A percentile compares a stretch with the other conserved stretches of the same genome.
Evolutionary conservation across 2,329 filamentous ascomycete species (phyloP).

Genomic region (Grosmannia huntii): DNA sequence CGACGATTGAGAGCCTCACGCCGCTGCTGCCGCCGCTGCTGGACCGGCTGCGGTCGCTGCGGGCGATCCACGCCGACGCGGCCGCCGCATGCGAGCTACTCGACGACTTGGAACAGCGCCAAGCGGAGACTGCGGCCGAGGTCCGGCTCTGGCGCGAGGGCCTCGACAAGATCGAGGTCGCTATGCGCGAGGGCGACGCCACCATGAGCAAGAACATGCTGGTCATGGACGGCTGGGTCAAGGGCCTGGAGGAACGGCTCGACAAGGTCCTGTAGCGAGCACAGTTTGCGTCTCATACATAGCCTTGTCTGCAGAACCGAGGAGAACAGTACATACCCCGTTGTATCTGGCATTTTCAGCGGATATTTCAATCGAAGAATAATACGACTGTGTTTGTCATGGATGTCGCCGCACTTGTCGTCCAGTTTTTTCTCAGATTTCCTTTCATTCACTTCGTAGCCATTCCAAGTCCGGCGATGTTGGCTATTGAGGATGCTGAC

Average conservation of each 20-base stretch:
- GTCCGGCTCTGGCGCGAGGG: constrained; percentile 78
- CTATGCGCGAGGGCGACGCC: constrained; percentile 56
- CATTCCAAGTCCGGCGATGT: too few relatives aligned
- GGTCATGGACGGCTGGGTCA: constrained; percentile 80
- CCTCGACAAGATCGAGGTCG: constrained; percentile 63
- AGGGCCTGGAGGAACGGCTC: constrained; percentile 69
- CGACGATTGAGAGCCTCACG: constrained; percentile 75
- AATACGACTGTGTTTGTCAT: background rate
- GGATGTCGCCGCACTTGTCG: too few relatives aligned
- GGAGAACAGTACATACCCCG: background rate
- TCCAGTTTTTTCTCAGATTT: background rate
- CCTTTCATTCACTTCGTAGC: background rate
- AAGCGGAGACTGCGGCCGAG: constrained; percentile 71
- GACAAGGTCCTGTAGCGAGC: constrained; percentile 34
- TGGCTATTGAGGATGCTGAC: too few relatives aligned
- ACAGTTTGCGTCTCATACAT: background rate
- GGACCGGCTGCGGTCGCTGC: constrained; percentile 71
- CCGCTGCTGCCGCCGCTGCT: constrained; percentile 77
- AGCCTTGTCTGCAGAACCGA: background rate
- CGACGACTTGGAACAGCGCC: constrained; percentile 62
- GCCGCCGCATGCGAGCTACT: constrained; percentile 69
- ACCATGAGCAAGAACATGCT: constrained; percentile 69
- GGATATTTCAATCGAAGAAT: background rate
- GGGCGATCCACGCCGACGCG: constrained; percentile 76
- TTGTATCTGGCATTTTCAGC: background rate